Conservation (phyloP, 257 asterid species). For the Anisodus acutangulus region DNA sequence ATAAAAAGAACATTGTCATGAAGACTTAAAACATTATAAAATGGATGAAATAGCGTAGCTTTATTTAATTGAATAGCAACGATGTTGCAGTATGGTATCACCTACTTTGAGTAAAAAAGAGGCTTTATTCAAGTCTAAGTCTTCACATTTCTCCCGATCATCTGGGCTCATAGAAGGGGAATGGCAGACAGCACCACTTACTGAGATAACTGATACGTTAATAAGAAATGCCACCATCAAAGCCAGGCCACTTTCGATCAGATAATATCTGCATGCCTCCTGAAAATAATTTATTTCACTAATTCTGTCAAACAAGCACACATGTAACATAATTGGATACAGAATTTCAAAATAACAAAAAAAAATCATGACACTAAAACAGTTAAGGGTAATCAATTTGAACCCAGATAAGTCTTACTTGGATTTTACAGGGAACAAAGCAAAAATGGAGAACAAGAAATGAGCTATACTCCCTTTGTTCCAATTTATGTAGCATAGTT, state of each 20-base stretch:
- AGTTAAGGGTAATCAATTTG: background rate
- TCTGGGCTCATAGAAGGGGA: conserved; percentile 59
- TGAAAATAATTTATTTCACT: conserved; percentile 35
- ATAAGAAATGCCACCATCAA: conserved; percentile 85
- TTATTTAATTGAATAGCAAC: background rate
- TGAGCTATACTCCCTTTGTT: too few species aligned
- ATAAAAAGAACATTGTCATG: background rate
- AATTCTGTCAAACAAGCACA: conserved; percentile 1
- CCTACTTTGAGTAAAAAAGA: conserved; percentile 78
- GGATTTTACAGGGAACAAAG: conserved; percentile 1
- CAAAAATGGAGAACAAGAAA: background rate
- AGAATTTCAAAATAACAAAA: conserved; percentile 14
- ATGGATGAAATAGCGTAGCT: background rate
- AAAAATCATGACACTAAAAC: conserved; percentile 9
- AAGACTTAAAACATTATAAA: background rate
- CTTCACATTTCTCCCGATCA: conserved; percentile 66
- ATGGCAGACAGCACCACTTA: conserved; percentile 90
- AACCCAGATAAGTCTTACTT: background rate
- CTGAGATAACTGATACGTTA: conserved; percentile 87
- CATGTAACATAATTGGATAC: background rate
- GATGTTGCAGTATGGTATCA: background rate
- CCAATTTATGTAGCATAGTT: too few species aligned
- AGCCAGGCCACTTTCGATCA: conserved; percentile 90
- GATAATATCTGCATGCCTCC: conserved; percentile 95
- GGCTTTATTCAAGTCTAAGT: conserved; percentile 88